Evolutionary conservation across 2,329 filamentous ascomycete species (phyloP).

Genomic region (Arthroderma sp.): DNA sequence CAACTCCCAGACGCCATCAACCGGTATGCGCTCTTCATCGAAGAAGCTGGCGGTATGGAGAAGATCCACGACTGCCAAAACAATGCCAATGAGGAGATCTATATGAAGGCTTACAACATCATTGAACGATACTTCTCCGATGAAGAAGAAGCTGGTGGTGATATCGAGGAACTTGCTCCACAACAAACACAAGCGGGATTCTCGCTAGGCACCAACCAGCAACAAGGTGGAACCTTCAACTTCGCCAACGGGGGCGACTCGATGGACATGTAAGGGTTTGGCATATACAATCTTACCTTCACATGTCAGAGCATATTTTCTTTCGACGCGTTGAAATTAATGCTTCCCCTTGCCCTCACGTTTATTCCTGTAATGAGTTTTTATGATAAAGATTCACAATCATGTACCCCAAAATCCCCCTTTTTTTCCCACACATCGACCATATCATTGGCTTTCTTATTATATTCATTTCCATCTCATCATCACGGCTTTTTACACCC

Average conservation of each 20-base stretch:
- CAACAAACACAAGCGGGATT: constrained; percentile 61
- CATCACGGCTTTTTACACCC: neutral
- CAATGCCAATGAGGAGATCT: constrained; percentile 99
- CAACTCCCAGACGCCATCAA: constrained; percentile 54
- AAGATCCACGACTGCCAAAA: constrained; percentile 99
- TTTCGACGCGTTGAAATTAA: constrained; percentile 6
- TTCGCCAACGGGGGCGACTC: constrained; percentile 65
- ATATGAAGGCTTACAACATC: constrained; percentile 99
- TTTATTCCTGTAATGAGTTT: constrained; percentile 16
- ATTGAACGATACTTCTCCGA: constrained; percentile 99
- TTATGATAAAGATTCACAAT: constrained; percentile 36
- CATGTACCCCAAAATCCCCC: constrained; percentile 23
- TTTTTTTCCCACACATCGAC: constrained; percentile 3
- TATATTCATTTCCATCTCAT: neutral
- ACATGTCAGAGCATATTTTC: neutral
- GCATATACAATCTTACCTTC: neutral
- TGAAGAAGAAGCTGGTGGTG: constrained; percentile 68
- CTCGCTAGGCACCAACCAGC: constrained; percentile 51
- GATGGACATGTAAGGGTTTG: constrained; percentile 54
- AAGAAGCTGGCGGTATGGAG: constrained; percentile 98
- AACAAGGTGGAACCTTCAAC: constrained; percentile 71
- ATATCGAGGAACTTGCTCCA: constrained; percentile 69
- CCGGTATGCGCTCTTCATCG: constrained; percentile 93
- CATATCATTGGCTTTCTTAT: no score
- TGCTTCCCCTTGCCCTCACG: constrained; percentile 5